Evolutionary conservation across 495 filamentous ascomycete species (phyloP).

Genomic region (Elasticomyces elasticus): DNA sequence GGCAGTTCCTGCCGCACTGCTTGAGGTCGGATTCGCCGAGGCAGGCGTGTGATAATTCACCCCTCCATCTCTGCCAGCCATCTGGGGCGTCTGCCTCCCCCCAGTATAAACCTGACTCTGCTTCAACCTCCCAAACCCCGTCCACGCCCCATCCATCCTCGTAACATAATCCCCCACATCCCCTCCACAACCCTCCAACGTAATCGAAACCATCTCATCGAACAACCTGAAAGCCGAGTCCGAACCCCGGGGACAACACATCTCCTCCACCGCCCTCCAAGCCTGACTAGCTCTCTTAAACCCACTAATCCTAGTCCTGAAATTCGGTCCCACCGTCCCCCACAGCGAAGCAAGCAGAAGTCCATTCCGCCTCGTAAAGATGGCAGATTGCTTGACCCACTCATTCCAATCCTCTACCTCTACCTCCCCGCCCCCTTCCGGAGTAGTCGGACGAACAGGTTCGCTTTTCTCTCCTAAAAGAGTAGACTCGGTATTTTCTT

Average conservation of each 20-base stretch:
- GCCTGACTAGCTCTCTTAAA: conserved; percentile 5
- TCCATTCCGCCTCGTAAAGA: conserved; percentile 15
- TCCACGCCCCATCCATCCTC: conserved; percentile 5
- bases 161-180: conserved; percentile 8
- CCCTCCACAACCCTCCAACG: neutral
- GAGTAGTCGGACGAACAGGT: neutral
- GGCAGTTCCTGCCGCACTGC: neutral
- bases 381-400: conserved; percentile 19
- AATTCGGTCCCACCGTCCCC: neutral
- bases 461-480: conserved; percentile 11
- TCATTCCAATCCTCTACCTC: conserved; percentile 19
- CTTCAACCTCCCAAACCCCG: conserved; percentile 4
- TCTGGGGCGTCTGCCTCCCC: neutral
- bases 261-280: conserved; percentile 15
- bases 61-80: neutral
- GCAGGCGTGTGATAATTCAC: neutral
- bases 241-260: conserved; percentile 10
- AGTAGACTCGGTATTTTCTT: conserved; percentile 11
- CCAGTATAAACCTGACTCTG: neutral
- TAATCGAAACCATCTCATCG: conserved; percentile 40
- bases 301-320: conserved; percentile 5
- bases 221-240: conserved; percentile 47
- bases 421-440: neutral
- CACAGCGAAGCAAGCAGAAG: conserved; percentile 3
- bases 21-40: no score